phyloP scores from a whole-genome alignment of 1,284 basidiomycete genomes.

The Hortiboletus rubellus region DNA sequence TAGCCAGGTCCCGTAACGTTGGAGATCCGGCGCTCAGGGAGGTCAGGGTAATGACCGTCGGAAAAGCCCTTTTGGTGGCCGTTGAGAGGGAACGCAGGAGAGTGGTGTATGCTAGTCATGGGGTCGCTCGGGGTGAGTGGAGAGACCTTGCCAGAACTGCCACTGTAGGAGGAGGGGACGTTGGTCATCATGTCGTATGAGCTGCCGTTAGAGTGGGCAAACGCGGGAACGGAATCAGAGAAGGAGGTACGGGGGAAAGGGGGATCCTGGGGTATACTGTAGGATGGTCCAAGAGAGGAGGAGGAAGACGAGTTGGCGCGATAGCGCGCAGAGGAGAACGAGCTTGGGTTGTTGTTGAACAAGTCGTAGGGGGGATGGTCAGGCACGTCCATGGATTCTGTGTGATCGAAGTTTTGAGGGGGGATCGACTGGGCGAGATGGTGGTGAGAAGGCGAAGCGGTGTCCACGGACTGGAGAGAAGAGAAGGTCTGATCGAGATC shows the following conservation, averaged over 20 bases:
- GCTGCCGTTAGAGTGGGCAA: constrained; percentile 48
- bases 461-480: constrained; percentile 37
- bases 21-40: constrained; percentile 60
- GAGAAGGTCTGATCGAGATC: constrained; percentile 52
- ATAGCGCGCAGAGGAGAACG: constrained; percentile 59
- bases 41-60: constrained; percentile 50
- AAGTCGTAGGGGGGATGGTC: constrained; percentile 61
- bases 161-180: constrained; percentile 57
- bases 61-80: constrained; percentile 55
- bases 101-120: constrained; percentile 54
- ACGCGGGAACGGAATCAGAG: constrained; percentile 57
- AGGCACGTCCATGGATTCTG: constrained; percentile 46
- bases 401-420: constrained; percentile 42
- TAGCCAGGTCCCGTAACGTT: constrained; percentile 45
- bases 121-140: constrained; percentile 70
- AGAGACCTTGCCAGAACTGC: constrained; percentile 67
- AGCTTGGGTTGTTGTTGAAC: constrained; percentile 49
- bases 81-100: constrained; percentile 48
- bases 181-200: constrained; percentile 65
- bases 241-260: constrained; percentile 61
- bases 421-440: constrained; percentile 36
- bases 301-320: constrained; percentile 67
- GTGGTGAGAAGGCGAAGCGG: constrained; percentile 37
- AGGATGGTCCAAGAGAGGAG: constrained; percentile 56
- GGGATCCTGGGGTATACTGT: constrained; percentile 51